A percentile compares a stretch with the other conserved stretches of the same genome.
phyloP scores from a whole-genome alignment of 441 rosid species.

The Viola pubescens region DNA sequence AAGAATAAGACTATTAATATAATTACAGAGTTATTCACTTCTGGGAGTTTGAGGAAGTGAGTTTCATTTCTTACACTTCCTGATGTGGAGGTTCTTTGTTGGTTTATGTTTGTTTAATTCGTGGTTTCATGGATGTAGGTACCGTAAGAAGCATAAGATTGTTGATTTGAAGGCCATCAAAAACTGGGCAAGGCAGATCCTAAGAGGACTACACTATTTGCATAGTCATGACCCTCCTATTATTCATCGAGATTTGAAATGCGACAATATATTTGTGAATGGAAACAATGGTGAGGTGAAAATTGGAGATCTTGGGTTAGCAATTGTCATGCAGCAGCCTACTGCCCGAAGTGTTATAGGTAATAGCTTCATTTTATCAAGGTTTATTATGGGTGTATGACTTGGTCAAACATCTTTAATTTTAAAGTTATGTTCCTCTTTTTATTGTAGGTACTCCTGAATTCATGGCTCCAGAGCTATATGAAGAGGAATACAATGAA shows the following conservation, averaged over 20 bases:
- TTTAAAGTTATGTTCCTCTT: slow-evolving; percentile 7
- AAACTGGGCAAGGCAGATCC: slow-evolving; percentile 78
- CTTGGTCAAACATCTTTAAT: neutral
- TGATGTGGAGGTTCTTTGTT: neutral
- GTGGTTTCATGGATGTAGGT: slow-evolving; percentile 25
- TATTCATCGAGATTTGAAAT: slow-evolving; percentile 73
- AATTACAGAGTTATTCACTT: slow-evolving; percentile 73
- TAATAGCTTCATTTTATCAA: slow-evolving; percentile 21
- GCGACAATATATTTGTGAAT: slow-evolving; percentile 76
- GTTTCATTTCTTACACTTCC: slow-evolving; percentile 18
- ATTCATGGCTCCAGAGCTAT: slow-evolving; percentile 91
- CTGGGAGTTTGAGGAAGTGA: slow-evolving; percentile 65
- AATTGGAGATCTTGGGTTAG: slow-evolving; percentile 86
- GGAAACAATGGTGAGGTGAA: slow-evolving; percentile 79
- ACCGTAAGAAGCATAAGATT: slow-evolving; percentile 61
- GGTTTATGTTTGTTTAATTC: slow-evolving; percentile 3
- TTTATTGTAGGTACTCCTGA: slow-evolving; percentile 61
- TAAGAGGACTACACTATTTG: slow-evolving; percentile 59
- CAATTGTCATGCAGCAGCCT: slow-evolving; percentile 75
- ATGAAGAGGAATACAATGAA: slow-evolving; percentile 79
- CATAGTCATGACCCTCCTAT: slow-evolving; percentile 61
- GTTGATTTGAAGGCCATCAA: slow-evolving; percentile 70
- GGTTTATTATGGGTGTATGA: neutral
- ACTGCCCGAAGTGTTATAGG: slow-evolving; percentile 77
- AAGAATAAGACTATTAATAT: slow-evolving; percentile 58